Percentiles rank a stretch among this genome's conserved stretches.
phyloP scores from a whole-genome alignment of 2,329 filamentous ascomycete species.

The Drechslerella coelobrocha region DNA sequence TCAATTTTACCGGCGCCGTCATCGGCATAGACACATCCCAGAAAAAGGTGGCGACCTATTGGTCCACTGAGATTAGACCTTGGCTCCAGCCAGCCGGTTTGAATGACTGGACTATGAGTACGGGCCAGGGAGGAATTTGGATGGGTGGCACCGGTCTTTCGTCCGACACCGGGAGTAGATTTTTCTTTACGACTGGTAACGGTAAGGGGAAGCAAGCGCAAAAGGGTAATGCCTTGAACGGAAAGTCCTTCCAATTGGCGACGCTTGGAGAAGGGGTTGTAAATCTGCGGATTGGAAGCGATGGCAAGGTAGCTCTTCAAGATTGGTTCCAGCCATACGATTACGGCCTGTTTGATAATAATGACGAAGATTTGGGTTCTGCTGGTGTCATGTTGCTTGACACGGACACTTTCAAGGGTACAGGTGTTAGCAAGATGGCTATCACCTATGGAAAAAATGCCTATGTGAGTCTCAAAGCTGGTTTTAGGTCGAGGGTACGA shows the following conservation, averaged over 20 bases:
- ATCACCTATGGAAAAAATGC: constrained; percentile 60
- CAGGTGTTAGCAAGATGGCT: constrained; percentile 47
- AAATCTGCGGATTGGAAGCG: constrained; percentile 56
- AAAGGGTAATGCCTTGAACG: constrained; percentile 39
- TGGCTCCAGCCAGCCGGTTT: constrained; percentile 57
- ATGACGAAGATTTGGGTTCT: constrained; percentile 61
- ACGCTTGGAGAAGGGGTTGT: constrained; percentile 57
- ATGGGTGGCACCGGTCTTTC: constrained; percentile 58
- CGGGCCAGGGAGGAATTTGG: constrained; percentile 59
- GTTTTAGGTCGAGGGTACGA: background rate
- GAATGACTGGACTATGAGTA: constrained; percentile 56
- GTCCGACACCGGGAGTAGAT: constrained; percentile 55
- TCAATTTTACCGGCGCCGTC: constrained; percentile 61
- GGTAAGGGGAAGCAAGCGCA: constrained; percentile 48
- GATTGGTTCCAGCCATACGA: constrained; percentile 67
- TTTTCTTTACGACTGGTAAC: constrained; percentile 56
- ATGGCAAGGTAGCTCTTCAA: constrained; percentile 61
- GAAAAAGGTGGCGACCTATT: constrained; percentile 57
- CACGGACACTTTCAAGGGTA: constrained; percentile 57
- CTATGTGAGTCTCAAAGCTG: constrained; percentile 62
- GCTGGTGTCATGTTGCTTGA: constrained; percentile 61
- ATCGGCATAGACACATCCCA: constrained; percentile 62
- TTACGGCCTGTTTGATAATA: constrained; percentile 46
- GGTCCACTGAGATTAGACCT: constrained; percentile 60
- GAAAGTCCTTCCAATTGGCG: constrained; percentile 52